These are phyloP conservation scores for maize (Zea mays) DNA, from an alignment of 176 grass and related monocot genomes.

Conservation along the genomic window DNA sequence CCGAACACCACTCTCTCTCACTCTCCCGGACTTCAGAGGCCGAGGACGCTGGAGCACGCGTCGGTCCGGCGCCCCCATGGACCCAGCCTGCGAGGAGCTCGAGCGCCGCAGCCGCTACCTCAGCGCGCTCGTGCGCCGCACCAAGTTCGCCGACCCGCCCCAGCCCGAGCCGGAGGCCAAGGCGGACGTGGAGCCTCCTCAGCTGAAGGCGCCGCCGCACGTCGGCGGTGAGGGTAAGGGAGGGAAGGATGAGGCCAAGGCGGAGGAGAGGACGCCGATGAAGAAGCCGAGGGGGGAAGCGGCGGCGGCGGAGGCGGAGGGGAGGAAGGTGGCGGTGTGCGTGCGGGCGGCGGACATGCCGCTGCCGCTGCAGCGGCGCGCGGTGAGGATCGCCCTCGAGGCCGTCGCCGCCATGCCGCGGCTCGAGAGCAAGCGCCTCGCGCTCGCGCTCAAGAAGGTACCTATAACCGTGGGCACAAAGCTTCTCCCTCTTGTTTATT, in stretches of 20 bases:
- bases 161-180: slow-evolving; percentile 2
- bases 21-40: too few species aligned
- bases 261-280: background rate
- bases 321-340: slow-evolving; percentile 55
- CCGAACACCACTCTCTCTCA: background rate
- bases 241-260: slow-evolving; percentile 36
- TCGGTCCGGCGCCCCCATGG: slow-evolving; percentile 27
- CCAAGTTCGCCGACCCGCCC: slow-evolving; percentile 55
- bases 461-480: background rate
- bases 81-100: slow-evolving; percentile 72
- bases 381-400: slow-evolving; percentile 73
- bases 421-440: slow-evolving; percentile 86
- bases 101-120: slow-evolving; percentile 85
- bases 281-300: slow-evolving; percentile 23
- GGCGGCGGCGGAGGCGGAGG: slow-evolving; percentile 34
- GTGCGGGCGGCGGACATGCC: slow-evolving; percentile 82
- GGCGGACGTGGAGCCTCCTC: background rate
- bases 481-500: background rate
- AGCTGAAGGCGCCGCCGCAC: slow-evolving; percentile 1
- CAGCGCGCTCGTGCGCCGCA: slow-evolving; percentile 73
- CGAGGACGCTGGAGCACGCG: too few species aligned
- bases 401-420: slow-evolving; percentile 61
- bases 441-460: slow-evolving; percentile 94
- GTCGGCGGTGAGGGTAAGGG: slow-evolving; percentile 5
- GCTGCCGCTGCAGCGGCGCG: slow-evolving; percentile 66